Base-by-base conservation (phyloP, 306 rosid species). In the Lotus japonicus region DNA sequence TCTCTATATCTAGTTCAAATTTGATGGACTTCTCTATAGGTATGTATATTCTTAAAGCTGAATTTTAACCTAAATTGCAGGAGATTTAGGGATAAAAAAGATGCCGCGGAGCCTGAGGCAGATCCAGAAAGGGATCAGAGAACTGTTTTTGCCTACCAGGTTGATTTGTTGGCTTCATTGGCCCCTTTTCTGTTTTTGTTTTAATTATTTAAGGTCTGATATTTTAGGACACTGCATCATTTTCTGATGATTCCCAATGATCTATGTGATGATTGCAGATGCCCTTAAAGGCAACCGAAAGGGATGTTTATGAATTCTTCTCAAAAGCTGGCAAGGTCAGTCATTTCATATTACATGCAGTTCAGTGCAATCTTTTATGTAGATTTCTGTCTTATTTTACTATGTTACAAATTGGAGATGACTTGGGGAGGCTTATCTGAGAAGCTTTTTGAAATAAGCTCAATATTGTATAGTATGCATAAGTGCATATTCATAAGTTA, bases 71-170 rank as follows among this genome's bases (percentile, higher is more conserved):
- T 70, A 57, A 69, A 42, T 76, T 57, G 64, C 86, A 94, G 99
- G 95, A 94, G 89, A 79, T 75, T 73, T 63, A 90, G 88, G 84
- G 99, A 90, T 9, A 94, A 94, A 85, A 90, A 88, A 71, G 99
- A 94, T 49, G 81, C 70, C 11, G 85, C 53, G 41, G 99, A 94
- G 85, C 99, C 96, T 1, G 99, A 94, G 85, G 99, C 97, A 69
- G 97, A 94, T 80, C 97, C 99, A 64, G 99, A 94, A 84, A 90
- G 99, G 80, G 99, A 94, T 73, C 99, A 94, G 82, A 81, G 97
- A 77, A 94, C 99, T 76, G 99, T 94, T 74, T 90, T 94, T 83
- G 99, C 99, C 10, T 94, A 90, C 70, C 97, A 94, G 99, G 97
- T 94, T 68, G 57, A 52, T 79, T 62, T 11, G 26, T 10, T 63